Conservation (phyloP, 1,139 yeast genomes). For the Torulaspora pretoriensis region DNA sequence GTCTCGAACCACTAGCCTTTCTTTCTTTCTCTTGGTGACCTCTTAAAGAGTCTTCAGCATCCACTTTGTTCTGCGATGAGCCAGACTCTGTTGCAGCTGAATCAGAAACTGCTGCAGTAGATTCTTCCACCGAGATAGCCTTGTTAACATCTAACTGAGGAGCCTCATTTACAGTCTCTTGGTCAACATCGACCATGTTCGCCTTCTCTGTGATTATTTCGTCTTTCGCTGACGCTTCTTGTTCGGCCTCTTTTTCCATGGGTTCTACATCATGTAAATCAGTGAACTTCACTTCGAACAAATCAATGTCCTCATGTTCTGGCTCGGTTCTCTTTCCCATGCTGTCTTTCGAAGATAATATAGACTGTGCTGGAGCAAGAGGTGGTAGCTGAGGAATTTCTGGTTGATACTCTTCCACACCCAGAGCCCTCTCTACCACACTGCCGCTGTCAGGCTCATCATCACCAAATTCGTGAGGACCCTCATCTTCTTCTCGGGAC, state of each 20-base stretch:
- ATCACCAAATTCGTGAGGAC: not conserved
- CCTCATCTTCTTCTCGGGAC: not conserved
- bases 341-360: not conserved
- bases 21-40: not conserved
- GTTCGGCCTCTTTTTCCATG: not conserved
- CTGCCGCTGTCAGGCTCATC: not conserved
- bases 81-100: no score
- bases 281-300: not conserved
- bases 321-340: not conserved
- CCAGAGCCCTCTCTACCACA: not conserved
- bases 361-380: not conserved
- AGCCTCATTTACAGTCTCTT: no score
- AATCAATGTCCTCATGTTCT: not conserved
- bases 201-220: not conserved
- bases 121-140: no score
- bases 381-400: not conserved
- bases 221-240: no score
- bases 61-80: no score
- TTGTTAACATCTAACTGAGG: no score
- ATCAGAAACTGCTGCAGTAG: no score
- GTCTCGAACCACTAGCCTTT: not conserved
- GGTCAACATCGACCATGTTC: no score
- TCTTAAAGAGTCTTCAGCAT: not conserved
- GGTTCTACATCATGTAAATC: conserved; percentile 5
- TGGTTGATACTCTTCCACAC: not conserved